These are phyloP conservation scores for Brassica balearica DNA, from an alignment of 441 rosid species.

Conservation along the genomic window DNA sequence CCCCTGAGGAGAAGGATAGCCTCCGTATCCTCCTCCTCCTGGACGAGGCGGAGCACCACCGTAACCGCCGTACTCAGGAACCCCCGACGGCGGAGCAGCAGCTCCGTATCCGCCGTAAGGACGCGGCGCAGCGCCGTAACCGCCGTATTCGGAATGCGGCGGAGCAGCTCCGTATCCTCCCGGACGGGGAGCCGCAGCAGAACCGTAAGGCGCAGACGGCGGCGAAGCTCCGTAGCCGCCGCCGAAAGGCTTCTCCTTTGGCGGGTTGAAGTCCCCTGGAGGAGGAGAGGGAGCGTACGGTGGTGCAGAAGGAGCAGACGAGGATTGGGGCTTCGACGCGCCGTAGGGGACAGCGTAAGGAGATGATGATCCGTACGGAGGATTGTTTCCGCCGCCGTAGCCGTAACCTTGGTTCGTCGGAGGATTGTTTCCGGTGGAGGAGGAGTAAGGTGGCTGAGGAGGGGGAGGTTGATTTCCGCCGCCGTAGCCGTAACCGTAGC, in stretches of 20 bases:
- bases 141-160: constrained; percentile 17
- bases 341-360: constrained; percentile 27
- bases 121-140: constrained; percentile 3
- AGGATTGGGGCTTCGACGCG: constrained; percentile 4
- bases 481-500: constrained; percentile 39
- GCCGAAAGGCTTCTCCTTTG: constrained; percentile 36
- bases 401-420: constrained; percentile 35
- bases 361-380: constrained; percentile 37
- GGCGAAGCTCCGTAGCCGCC: constrained; percentile 15
- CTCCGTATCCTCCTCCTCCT: constrained; percentile 41
- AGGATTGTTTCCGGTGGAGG: constrained; percentile 30
- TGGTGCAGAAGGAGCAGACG: constrained; percentile 14
- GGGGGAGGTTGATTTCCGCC: constrained; percentile 36
- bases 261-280: constrained; percentile 32
- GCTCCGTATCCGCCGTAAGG: constrained; percentile 12
- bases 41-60: constrained; percentile 44
- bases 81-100: constrained; percentile 11
- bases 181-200: constrained; percentile 15
- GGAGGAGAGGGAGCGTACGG: constrained; percentile 42
- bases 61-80: constrained; percentile 24
- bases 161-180: constrained; percentile 19
- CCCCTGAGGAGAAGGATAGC: constrained; percentile 13
- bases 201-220: not conserved
- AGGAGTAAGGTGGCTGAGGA: constrained; percentile 19
- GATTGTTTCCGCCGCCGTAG: constrained; percentile 31